Evolutionary conservation across 352 stramenopile genomes (phyloP), one percentile per base, ranked within the genome.

Genomic region (Phytophthora boehmeriae): DNA sequence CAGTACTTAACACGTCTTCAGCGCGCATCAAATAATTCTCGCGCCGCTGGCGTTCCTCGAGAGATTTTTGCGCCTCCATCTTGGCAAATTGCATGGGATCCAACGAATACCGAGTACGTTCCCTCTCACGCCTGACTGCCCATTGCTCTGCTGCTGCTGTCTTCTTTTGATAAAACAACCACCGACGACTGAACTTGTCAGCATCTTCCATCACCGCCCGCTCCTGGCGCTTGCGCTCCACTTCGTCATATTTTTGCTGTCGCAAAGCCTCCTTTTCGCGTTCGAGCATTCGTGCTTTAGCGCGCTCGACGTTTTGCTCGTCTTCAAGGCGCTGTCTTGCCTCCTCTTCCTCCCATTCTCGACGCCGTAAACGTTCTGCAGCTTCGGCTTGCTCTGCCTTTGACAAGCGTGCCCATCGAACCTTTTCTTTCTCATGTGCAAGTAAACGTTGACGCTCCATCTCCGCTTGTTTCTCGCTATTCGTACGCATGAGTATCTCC

Each of bases 1-100:
- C 30, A 20, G 27, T 32, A 16, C 60, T 71, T 2, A 65, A 30
- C 1, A 44, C 66, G 28, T 90, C 75, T 59, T 88, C 75, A 6
- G 59, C 45, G 11, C 63, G 63, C 75, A 90, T 86, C 4, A 64
- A 56, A 50, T 61, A 75, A 44, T 59, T 77, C 36, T 86, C 81
- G 17, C 80, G 73, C 8, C 83, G 79, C 32, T 86, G 79, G 16
- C 58, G 52, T 34, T 92, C 83, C 17, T 86, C 66, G 1, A 73
- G 36, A 35, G 76, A 54, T 32, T 75, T 79, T 10, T 77, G 53
- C 1, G 65, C 42, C 32, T 83, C 66, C 10, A 80, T 61, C 16
- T 78, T 75, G 4, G 66, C 59, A 25, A 86, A 88, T 30, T 88
- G 52, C 34, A 90, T 62, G 8, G 83, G 83, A 36, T 92, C 83